These are phyloP conservation scores for Salinomyces thailandicus DNA, from an alignment of 2,329 filamentous ascomycete genomes.

Conservation along the genomic window DNA sequence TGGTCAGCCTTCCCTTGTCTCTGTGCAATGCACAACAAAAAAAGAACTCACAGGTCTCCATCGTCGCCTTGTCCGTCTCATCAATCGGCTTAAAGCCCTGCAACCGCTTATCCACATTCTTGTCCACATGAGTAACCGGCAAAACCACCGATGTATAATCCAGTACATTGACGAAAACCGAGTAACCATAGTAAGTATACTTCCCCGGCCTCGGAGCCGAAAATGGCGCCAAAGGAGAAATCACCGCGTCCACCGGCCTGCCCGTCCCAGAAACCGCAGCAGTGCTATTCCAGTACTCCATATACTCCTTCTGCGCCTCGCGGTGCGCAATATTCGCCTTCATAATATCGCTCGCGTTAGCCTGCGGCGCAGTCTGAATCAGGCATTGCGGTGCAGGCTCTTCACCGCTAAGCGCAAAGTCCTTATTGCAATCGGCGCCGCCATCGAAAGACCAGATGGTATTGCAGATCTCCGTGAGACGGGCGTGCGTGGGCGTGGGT, in stretches of 20 bases:
- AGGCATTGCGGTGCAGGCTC: slow-evolving; percentile 36
- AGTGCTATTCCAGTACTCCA: slow-evolving; percentile 55
- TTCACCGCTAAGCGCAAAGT: slow-evolving; percentile 48
- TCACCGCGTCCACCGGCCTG: slow-evolving; percentile 43
- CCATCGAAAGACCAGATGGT: slow-evolving; percentile 39
- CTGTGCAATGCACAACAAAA: neutral
- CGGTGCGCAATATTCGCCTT: slow-evolving; percentile 44
- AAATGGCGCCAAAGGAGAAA: slow-evolving; percentile 42
- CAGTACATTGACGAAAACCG: slow-evolving; percentile 41
- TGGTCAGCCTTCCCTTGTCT: too few species aligned
- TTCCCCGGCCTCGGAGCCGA: slow-evolving; percentile 39
- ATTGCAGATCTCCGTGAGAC: slow-evolving; percentile 26
- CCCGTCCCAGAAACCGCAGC: slow-evolving; percentile 37
- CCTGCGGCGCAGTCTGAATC: slow-evolving; percentile 28
- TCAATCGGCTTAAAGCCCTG: slow-evolving; percentile 26
- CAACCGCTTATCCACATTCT: slow-evolving; percentile 37
- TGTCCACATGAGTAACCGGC: slow-evolving; percentile 46
- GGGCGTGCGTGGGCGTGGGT: slow-evolving; percentile 39
- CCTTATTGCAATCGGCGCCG: slow-evolving; percentile 40
- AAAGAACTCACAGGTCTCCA: slow-evolving; percentile 31
- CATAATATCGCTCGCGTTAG: slow-evolving; percentile 35
- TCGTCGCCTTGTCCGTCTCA: slow-evolving; percentile 31
- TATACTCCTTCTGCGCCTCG: slow-evolving; percentile 47
- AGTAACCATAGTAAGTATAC: slow-evolving; percentile 40
- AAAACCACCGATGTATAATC: slow-evolving; percentile 47